These are phyloP conservation scores for Pseudozyma sp. DNA, from an alignment of 1,284 basidiomycete species.

Conservation along the genomic window DNA sequence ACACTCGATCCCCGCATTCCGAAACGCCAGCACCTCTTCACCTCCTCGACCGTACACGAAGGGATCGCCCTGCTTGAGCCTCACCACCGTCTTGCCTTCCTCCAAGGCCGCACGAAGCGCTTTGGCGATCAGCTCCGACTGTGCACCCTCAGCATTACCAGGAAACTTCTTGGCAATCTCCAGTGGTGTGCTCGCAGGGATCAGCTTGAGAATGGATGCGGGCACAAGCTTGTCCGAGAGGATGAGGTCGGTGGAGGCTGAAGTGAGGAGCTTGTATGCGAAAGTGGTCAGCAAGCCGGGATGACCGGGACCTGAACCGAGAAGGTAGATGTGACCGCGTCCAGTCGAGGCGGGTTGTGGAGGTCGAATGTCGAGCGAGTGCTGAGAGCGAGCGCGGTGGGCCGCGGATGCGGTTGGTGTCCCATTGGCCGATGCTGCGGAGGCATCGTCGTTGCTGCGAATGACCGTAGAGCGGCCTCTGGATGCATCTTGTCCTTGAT, in stretches of 20 bases:
- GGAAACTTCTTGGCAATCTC: slow-evolving; percentile 95
- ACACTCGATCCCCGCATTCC: slow-evolving; percentile 82
- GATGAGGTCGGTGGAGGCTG: slow-evolving; percentile 80
- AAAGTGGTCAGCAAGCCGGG: slow-evolving; percentile 89
- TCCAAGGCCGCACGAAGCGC: slow-evolving; percentile 82
- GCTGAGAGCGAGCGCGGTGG: slow-evolving; percentile 50
- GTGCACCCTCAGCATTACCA: slow-evolving; percentile 93
- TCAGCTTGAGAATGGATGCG: slow-evolving; percentile 84
- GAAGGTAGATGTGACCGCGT: slow-evolving; percentile 74
- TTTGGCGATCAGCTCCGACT: slow-evolving; percentile 90
- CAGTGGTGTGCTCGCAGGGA: slow-evolving; percentile 76
- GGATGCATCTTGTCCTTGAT: not conserved
- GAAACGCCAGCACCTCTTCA: slow-evolving; percentile 93
- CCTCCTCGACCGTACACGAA: slow-evolving; percentile 92
- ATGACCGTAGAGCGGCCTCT: slow-evolving; percentile 15
- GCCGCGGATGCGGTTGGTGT: not conserved
- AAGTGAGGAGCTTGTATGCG: slow-evolving; percentile 82
- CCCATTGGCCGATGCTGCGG: not conserved
- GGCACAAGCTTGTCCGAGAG: slow-evolving; percentile 98
- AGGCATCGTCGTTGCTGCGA: slow-evolving; percentile 1
- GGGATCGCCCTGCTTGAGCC: slow-evolving; percentile 97
- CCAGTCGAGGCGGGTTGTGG: slow-evolving; percentile 10
- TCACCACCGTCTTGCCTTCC: slow-evolving; percentile 84
- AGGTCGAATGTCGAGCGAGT: slow-evolving; percentile 52
- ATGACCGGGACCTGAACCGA: slow-evolving; percentile 94